Percentiles rank a stretch among this genome's conserved stretches.
These are phyloP conservation scores for Xylogone sp. DNA, from an alignment of 2,329 filamentous ascomycete genomes.

Conservation along the genomic window DNA sequence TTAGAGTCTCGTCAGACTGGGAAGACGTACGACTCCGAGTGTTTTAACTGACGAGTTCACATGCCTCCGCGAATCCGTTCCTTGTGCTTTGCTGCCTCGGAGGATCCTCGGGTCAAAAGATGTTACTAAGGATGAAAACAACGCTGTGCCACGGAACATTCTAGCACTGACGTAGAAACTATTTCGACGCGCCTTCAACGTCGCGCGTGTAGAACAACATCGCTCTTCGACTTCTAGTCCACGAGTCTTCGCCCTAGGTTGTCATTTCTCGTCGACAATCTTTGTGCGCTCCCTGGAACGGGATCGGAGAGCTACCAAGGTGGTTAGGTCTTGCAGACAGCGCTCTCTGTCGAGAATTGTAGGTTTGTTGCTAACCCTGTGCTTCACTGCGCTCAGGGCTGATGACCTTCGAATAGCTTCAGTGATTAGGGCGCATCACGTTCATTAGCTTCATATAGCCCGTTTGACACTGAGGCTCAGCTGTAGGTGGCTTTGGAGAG, in stretches of 20 bases:
- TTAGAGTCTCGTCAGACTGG: no score
- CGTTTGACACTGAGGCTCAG: not conserved
- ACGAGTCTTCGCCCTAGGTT: not conserved
- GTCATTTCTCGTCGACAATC: conserved; percentile 20
- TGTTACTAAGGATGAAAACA: not conserved
- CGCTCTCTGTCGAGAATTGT: not conserved
- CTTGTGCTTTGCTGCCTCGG: no score
- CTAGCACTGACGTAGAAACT: not conserved
- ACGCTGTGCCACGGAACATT: not conserved
- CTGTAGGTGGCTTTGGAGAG: not conserved
- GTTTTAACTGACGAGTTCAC: no score
- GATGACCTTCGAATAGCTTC: conserved; percentile 21
- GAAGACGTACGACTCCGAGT: no score
- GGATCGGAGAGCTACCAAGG: conserved; percentile 27
- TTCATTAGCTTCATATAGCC: not conserved
- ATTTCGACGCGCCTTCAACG: not conserved
- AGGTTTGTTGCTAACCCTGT: conserved; percentile 13
- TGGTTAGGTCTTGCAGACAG: conserved; percentile 23
- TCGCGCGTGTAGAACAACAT: not conserved
- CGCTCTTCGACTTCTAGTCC: not conserved
- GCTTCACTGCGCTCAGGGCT: conserved; percentile 23
- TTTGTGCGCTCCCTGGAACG: conserved; percentile 27
- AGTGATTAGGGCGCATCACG: conserved; percentile 19
- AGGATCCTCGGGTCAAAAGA: no score
- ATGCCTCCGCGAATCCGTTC: no score